Evolutionary conservation across 768 basidiomycete species (phyloP).

Genomic region (Russula dissimulans): DNA sequence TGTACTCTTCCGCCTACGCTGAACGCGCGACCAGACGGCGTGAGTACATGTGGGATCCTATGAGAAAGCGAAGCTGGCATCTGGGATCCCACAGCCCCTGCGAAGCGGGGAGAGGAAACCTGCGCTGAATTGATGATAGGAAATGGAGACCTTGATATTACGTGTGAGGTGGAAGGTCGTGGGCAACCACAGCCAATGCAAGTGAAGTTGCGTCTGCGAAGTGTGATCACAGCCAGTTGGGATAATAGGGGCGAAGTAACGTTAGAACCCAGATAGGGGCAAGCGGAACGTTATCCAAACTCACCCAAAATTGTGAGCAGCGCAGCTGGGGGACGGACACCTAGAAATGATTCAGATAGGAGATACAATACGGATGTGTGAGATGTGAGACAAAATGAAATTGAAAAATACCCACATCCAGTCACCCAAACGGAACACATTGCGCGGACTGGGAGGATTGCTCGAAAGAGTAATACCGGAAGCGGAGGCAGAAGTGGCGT

Average conservation of each 20-base stretch:
- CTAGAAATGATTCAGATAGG: slow-evolving; percentile 29
- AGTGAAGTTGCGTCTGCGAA: slow-evolving; percentile 60
- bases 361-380: neutral
- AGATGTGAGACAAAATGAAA: slow-evolving; percentile 14
- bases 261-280: slow-evolving; percentile 25
- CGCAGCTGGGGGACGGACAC: slow-evolving; percentile 59
- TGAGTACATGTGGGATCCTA: slow-evolving; percentile 43
- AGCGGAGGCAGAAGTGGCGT: neutral
- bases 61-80: slow-evolving; percentile 15
- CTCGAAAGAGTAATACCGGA: slow-evolving; percentile 45
- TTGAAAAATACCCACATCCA: slow-evolving; percentile 54
- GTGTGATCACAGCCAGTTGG: slow-evolving; percentile 29
- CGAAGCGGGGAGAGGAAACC: slow-evolving; percentile 13
- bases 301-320: slow-evolving; percentile 81
- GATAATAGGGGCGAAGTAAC: slow-evolving; percentile 13
- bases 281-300: slow-evolving; percentile 26
- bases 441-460: slow-evolving; percentile 64
- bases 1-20: slow-evolving; percentile 70
- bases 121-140: slow-evolving; percentile 21
- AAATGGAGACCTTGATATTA: slow-evolving; percentile 22
- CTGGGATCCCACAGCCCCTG: slow-evolving; percentile 3
- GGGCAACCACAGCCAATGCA: slow-evolving; percentile 74
- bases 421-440: slow-evolving; percentile 58
- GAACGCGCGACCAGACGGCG: slow-evolving; percentile 74
- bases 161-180: slow-evolving; percentile 28